Evolutionary conservation across 306 rosid species (phyloP).

Genomic region (Comarum palustre): DNA sequence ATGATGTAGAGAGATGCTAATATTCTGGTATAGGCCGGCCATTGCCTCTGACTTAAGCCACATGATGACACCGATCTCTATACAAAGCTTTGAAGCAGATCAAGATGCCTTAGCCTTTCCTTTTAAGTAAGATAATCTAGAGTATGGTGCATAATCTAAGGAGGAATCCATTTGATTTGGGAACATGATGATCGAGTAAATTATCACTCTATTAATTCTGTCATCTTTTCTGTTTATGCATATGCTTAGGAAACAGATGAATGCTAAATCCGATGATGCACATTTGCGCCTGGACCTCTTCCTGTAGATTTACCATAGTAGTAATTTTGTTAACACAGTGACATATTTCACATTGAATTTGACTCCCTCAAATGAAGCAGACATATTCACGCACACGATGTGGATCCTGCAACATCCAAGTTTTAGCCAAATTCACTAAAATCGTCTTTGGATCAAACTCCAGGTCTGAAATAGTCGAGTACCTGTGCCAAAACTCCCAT

Average conservation of each 20-base stretch:
- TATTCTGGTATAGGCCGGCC: constrained; percentile 9
- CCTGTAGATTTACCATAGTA: background rate
- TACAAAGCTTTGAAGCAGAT: background rate
- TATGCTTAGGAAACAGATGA: background rate
- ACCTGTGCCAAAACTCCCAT: too few species aligned
- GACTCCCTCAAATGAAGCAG: too few species aligned
- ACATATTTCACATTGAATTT: too few species aligned
- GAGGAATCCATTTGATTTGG: background rate
- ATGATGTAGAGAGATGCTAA: constrained; percentile 6
- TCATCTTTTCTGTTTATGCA: too few species aligned
- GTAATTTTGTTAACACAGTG: too few species aligned
- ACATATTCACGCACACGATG: too few species aligned
- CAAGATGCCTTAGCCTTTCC: constrained; percentile 8
- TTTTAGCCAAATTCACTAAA: too few species aligned
- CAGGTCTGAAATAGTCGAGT: too few species aligned
- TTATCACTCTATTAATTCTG: too few species aligned
- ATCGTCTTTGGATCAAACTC: too few species aligned
- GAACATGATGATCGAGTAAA: background rate
- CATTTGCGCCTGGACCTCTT: background rate
- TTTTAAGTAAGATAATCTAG: constrained; percentile 1
- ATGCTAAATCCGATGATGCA: background rate
- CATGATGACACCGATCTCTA: constrained; percentile 12
- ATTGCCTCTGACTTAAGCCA: background rate
- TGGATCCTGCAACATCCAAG: too few species aligned
- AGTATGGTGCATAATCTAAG: background rate